Base-by-base conservation (phyloP, 2,329 filamentous ascomycete genomes). In the Paecilomyces variotii region DNA sequence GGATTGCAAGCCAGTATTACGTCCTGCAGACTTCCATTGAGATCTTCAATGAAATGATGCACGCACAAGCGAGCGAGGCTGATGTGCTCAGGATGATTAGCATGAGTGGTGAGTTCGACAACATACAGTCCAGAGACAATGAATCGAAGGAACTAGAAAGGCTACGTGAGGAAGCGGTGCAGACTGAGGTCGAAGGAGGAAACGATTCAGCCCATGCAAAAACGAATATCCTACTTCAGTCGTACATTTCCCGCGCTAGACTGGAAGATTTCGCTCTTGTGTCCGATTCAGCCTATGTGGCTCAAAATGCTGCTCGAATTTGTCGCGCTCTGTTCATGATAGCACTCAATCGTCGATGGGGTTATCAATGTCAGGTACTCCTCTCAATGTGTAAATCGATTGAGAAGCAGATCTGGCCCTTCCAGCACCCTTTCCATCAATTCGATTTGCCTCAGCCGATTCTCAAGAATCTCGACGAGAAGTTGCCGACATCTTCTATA, bases 251-350 rank as follows among this genome's bases (percentile, higher is more conserved):
- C 45, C 84, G 89, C 64, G 88, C 87, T 0, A 88, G 89, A 65
- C 82, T 94, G 0, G 93, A 97, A 62, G 94, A 99, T 72, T 99
- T 97, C 75, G 93, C 94, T 0, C 78, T 99, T 10, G 84, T 88
- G 1, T 97, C 95, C 24, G 94, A 99, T 71, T 87, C 90, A 52
- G 91, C 91, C 63, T 99, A 99, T 69, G 90, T 99, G 51, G 91
- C 94, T 1, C 94, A 99, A 71, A 96, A 99, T 72, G 88, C 94
- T 10, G 90, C 91, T 1, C 87, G 94, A 73, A 99, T 99, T 59
- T 97, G 92, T 69, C 84, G 95, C 61, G 91, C 95, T 2, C 77
- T 99, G 14, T 99, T 99, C 74, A 96, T 97, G 91, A 93, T 99
- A 67, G 93, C 94, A 1, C 79, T 99, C 56, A 97, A 97, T 73